Conservation (phyloP, 257 asterid genomes). For the Nicotiana paniculata region DNA sequence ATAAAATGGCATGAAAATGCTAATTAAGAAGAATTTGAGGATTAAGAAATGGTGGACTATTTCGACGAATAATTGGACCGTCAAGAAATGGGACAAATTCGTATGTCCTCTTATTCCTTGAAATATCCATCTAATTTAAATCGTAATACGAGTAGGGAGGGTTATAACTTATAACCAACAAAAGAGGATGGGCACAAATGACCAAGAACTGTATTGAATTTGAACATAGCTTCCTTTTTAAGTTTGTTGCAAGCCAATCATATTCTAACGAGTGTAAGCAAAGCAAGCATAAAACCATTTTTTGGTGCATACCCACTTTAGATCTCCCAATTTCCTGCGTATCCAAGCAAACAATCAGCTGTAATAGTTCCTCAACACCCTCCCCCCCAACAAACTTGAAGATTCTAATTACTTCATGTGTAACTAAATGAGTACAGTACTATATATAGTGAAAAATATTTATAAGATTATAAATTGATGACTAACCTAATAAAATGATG, state of each 20-base stretch:
- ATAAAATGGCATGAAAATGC: too few relatives aligned
- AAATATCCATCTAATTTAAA: not conserved
- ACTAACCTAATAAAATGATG: not conserved
- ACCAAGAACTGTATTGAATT: not conserved
- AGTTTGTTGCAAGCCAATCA: slow-evolving; percentile 8
- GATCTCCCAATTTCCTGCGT: not conserved
- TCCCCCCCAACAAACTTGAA: not conserved
- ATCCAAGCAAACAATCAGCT: slow-evolving; percentile 33
- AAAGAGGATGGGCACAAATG: not conserved
- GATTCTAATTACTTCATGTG: not conserved
- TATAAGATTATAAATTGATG: not conserved
- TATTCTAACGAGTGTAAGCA: slow-evolving; percentile 21
- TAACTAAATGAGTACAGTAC: not conserved
- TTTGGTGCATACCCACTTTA: not conserved
- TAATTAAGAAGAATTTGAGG: too few relatives aligned
- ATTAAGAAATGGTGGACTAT: too few relatives aligned
- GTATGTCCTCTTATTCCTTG: too few relatives aligned
- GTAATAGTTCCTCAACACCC: not conserved
- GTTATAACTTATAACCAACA: not conserved
- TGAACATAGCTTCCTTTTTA: not conserved
- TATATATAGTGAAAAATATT: too few relatives aligned
- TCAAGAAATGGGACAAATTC: too few relatives aligned
- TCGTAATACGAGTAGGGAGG: not conserved
- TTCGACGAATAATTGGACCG: too few relatives aligned
- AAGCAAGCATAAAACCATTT: slow-evolving; percentile 28